Base-by-base conservation (phyloP, 176 grass and related monocot species). In the Bothriochloa decipiens region DNA sequence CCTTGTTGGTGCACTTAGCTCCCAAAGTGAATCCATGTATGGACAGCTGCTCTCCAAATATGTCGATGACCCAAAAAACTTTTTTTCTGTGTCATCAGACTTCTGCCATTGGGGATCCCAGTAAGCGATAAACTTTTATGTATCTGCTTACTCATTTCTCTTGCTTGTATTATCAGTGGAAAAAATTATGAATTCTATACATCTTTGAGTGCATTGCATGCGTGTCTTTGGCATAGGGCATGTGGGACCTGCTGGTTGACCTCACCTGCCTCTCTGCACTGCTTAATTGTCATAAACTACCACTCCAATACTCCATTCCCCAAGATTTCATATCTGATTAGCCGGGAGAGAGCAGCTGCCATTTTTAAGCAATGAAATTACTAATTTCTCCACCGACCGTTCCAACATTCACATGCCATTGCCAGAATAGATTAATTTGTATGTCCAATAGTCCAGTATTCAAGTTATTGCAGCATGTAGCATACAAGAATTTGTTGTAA, bases 61-160 rank as follows among this genome's bases (percentile, higher is more conserved):
- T 81, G 80, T 99, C 17, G 93, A 99, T 32, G 91, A 99, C 81
- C 93, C 96, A 23, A 88, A 79, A 70, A 99, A 99, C 62, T 99
- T 99, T 58, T 98, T 98, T 83, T 96, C 89, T 63, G 79, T 99
- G 27, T 99, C 96, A 12, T 96, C 96, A 25, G 96, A 99, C 49
- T 99, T 99, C 50, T 99, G 96, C 77, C 96, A 99, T 60, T 99
- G 96, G 96, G 93, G 96, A 85, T 89, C 96, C 66, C 85, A 91
- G 96, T 95, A 93, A 47, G 70, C 40, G 2, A 65, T 84, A 83
- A 82, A 18, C 25, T 58, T 92, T 50, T 70, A 12, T 77, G 7
- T 25, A 9, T 39, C 84, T 46, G 16, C 16, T 83, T 80, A 66
- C 62, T 66, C n/a, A 1, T 78, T n/a, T 76, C 82, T 55, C 12